A percentile compares a stretch with the other conserved stretches of the same genome.
phyloP scores from a whole-genome alignment of 192 early-diverging fungal species.

The Haplosporangium gracile region DNA sequence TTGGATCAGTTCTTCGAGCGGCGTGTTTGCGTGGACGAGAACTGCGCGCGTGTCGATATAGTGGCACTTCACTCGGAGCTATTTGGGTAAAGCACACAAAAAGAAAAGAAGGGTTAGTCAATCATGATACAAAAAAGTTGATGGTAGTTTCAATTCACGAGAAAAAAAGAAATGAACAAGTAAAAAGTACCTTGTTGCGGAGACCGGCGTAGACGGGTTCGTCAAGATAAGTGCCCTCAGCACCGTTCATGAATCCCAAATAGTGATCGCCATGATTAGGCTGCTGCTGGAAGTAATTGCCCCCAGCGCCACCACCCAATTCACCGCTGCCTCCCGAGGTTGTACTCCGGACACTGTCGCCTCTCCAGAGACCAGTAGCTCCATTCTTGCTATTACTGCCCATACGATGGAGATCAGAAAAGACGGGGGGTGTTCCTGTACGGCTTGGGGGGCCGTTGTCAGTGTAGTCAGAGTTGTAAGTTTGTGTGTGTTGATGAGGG shows the following conservation, averaged over 20 bases:
- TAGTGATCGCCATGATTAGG: conserved; percentile 23
- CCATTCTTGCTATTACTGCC: conserved; percentile 21
- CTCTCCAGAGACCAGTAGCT: conserved; percentile 11
- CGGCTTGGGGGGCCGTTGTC: conserved; percentile 18
- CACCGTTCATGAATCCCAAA: conserved; percentile 9
- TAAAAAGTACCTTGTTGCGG: conserved; percentile 40
- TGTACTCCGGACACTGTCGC: conserved; percentile 45
- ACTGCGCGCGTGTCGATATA: conserved; percentile 76
- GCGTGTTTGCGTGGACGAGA: conserved; percentile 64
- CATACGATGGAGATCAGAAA: conserved; percentile 22
- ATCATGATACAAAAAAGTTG: conserved; percentile 11
- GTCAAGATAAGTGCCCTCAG: conserved; percentile 32
- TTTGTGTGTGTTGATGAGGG: not conserved
- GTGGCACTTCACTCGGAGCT: conserved; percentile 75
- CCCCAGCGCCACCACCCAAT: not conserved
- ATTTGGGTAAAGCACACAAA: not conserved
- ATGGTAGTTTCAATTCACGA: not conserved
- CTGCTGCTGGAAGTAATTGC: conserved; percentile 26
- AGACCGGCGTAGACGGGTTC: conserved; percentile 51
- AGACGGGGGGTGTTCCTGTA: conserved; percentile 15
- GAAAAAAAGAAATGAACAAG: not conserved
- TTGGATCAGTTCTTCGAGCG: conserved; percentile 64
- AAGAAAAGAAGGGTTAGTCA: not conserved
- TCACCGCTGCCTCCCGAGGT: conserved; percentile 39
- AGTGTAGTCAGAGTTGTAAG: not conserved